Evolutionary conservation across 495 filamentous ascomycete genomes (phyloP).

Genomic region (Halenospora varia): DNA sequence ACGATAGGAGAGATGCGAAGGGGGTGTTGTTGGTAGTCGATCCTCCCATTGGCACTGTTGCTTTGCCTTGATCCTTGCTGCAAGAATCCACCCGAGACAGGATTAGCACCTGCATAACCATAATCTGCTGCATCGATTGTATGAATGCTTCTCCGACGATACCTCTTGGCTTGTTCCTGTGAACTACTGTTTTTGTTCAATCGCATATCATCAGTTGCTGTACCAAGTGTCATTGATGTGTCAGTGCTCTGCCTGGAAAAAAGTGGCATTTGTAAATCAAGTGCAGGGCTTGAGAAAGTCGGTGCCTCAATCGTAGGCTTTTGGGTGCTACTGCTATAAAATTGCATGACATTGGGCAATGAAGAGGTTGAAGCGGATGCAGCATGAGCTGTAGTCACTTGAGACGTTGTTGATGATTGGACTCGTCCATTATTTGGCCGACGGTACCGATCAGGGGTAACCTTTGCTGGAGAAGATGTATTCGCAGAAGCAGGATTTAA

Average conservation of each 20-base stretch:
- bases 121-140: slow-evolving; percentile 66
- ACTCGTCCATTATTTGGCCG: slow-evolving; percentile 39
- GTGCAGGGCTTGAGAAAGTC: neutral
- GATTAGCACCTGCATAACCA: slow-evolving; percentile 18
- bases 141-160: slow-evolving; percentile 79
- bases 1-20: slow-evolving; percentile 28
- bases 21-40: slow-evolving; percentile 27
- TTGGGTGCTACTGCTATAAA: slow-evolving; percentile 15
- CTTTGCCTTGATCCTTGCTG: slow-evolving; percentile 24
- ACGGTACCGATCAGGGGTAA: slow-evolving; percentile 51
- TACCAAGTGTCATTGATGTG: neutral
- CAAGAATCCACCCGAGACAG: slow-evolving; percentile 21
- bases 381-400: slow-evolving; percentile 31
- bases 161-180: slow-evolving; percentile 67
- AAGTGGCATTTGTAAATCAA: slow-evolving; percentile 20
- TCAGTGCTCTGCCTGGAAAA: slow-evolving; percentile 10
- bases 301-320: slow-evolving; percentile 1
- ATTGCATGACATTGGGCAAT: slow-evolving; percentile 26
- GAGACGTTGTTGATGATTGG: slow-evolving; percentile 31
- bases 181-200: slow-evolving; percentile 38
- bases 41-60: slow-evolving; percentile 24
- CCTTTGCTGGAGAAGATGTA: slow-evolving; percentile 30
- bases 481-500: slow-evolving; percentile 26
- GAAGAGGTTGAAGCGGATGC: slow-evolving; percentile 11
- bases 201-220: slow-evolving; percentile 45